Evolutionary conservation across 2,329 filamentous ascomycete genomes (phyloP).

Genomic region (Pestalotiopsis fici): DNA sequence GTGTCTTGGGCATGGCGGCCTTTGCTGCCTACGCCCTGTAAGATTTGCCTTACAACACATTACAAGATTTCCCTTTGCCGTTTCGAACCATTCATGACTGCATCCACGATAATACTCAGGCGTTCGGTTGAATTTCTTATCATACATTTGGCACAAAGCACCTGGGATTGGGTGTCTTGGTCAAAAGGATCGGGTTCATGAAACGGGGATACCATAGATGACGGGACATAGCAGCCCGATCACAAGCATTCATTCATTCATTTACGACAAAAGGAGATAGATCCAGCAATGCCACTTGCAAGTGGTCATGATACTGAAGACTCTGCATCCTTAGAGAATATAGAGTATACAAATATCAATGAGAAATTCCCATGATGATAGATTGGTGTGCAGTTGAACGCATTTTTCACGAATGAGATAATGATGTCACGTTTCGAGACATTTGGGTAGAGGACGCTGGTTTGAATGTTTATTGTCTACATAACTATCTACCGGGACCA

Average conservation of each 20-base stretch:
- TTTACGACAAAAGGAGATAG: background rate
- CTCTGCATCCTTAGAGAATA: background rate
- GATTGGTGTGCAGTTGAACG: background rate
- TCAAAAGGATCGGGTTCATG: background rate
- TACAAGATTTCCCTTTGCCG: background rate
- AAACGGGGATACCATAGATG: background rate
- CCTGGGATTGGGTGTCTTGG: background rate
- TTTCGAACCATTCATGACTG: background rate
- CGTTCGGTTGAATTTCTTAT: background rate
- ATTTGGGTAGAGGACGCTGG: no score
- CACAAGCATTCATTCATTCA: background rate
- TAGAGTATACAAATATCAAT: background rate
- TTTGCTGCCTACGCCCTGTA: conserved; percentile 27
- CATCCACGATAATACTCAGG: background rate
- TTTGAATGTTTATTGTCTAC: background rate
- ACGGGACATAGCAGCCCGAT: background rate
- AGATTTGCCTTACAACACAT: conserved; percentile 17
- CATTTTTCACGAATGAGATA: background rate
- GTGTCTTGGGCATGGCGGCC: conserved; percentile 24
- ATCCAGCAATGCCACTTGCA: background rate
- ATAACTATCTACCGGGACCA: background rate
- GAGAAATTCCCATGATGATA: background rate
- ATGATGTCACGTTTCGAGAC: background rate
- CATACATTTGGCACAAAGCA: background rate
- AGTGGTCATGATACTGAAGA: background rate